Base-by-base conservation (phyloP, 371 early-diverging fungal genomes). In the Quaeritorhiza haematococci region DNA sequence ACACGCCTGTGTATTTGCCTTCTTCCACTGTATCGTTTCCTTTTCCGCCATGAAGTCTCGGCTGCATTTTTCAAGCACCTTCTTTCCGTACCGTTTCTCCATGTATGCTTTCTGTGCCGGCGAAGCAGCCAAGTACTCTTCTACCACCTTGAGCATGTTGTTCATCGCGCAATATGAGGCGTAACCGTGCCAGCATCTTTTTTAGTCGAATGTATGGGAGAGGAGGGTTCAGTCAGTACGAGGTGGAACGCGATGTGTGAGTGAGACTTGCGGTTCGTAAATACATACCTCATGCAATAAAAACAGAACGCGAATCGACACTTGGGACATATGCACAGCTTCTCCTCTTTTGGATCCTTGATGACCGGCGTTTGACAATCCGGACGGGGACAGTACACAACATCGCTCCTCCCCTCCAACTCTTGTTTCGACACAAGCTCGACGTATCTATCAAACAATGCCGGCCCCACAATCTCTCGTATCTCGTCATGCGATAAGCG, bases 181-280 rank as follows among this genome's bases (percentile, higher is more conserved):
- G 42, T 59, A 43, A 6, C 78, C 78, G 56, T 78, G 78, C 75
- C 75, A 78, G 4, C 62, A 54, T 3, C 64, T 46, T 33, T 50
- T 21, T 38, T 75, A 78, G 34, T 63, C 51, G 44, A 59, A 55
- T 53, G 75, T 74, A 54, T 74, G 74, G 10, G 68, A 68, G 28
- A 13, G 24, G 19, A 10, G 33, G 33, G 19, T 13, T 13, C 38
- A 38, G 38, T 19, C 10, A 38, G 13, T 38, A 13, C 38, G 19
- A 38, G 38, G 13, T 38, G 19, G 19, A 19, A 13, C 19, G 38
- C 38, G 13, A 38, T 13, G 13, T 13, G 13, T 47, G 21, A 23
- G 48, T n/a, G n/a, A n/a, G n/a, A n/a, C n/a, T n/a, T n/a, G 17
- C 21, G 41, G 41, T 38, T 15, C 17, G 17, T 17, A 38, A 38